Evolutionary conservation across 1,284 basidiomycete species (phyloP), one percentile per base, ranked within the genome.

Genomic region (Pisolithus thermaeus): DNA sequence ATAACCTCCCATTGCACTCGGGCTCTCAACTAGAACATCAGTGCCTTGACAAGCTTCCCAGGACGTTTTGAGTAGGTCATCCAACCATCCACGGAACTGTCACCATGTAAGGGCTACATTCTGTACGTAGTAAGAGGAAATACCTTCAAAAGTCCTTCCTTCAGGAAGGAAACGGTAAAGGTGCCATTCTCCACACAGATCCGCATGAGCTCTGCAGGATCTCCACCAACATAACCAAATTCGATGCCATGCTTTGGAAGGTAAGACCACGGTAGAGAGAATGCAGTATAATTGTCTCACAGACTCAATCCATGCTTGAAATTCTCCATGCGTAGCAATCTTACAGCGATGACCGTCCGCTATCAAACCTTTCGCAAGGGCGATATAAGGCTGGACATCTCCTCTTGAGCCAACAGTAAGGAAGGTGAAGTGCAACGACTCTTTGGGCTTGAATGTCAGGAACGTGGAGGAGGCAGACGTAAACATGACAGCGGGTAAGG

Each of bases 1-100:
- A 55, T 91, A 90, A n/a, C 96, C 96, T n/a, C 87, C 93, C 88
- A 98, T 98, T 5, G 96, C 93, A 63, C 90, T 94, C 0, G 96
- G 96, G 61, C 90, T 92, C 71, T 99, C 96, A 50, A 99, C 78
- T 46, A 99, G 78, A 25, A 98, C 81, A 65, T 99, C 95, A 0
- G 92, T 93, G 20, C 83, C 87, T 71, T 96, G 92, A 65, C 97
- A 99, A 4, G 94, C 95, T 53, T 92, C 83, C 92, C 93, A 98
- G 1, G 93, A 90, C 0, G 92, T 93, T 65, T 85, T 86, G 35
- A 99, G 78, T 4, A 99, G 77, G 63, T 98, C 96, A 64, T 98
- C 96, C 48, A 98, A 76, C 96, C 96, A 99, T 22, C 90, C 91
- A 50, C 96, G 87, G 75, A 98, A 98, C 86, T 94, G 61, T 16